Percentiles rank a stretch among this genome's conserved stretches.
Conservation (phyloP, 148 eudicot species). For the Silene latifolia region DNA sequence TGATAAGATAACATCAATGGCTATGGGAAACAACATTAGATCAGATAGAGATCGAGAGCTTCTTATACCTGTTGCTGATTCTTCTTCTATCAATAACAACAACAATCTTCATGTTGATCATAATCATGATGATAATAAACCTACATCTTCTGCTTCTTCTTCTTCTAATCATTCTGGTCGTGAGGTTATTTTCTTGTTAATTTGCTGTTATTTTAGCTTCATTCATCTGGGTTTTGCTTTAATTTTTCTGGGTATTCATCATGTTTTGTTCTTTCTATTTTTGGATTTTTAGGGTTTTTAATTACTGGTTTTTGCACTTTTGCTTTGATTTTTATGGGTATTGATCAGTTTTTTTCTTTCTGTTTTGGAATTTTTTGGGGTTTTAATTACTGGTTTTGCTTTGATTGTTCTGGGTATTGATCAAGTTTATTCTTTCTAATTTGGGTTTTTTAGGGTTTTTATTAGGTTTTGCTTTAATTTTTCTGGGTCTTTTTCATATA, state of each 20-base stretch:
- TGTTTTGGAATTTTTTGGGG: neutral
- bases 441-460: neutral
- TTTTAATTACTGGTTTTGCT: neutral
- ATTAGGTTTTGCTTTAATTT: neutral
- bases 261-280: neutral
- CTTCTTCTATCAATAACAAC: slow-evolving; percentile 9
- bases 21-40: slow-evolving; percentile 42
- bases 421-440: neutral
- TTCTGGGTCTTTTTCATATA: neutral
- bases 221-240: slow-evolving; percentile 15
- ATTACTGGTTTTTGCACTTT: neutral
- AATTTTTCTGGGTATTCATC: slow-evolving; percentile 17
- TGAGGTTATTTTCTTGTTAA: slow-evolving; percentile 40
- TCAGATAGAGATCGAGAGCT: slow-evolving; percentile 90
- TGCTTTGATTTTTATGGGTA: neutral
- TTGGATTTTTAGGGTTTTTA: neutral
- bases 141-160: slow-evolving; percentile 50
- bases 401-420: neutral
- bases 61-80: slow-evolving; percentile 71
- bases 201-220: slow-evolving; percentile 1
- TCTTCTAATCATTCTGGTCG: slow-evolving; percentile 69
- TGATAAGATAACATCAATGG: slow-evolving; percentile 45
- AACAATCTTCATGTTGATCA: neutral
- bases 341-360: slow-evolving; percentile 12
- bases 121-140: slow-evolving; percentile 37